Base-by-base conservation (phyloP, 2,329 filamentous ascomycete genomes). In the Diplodia intermedia region DNA sequence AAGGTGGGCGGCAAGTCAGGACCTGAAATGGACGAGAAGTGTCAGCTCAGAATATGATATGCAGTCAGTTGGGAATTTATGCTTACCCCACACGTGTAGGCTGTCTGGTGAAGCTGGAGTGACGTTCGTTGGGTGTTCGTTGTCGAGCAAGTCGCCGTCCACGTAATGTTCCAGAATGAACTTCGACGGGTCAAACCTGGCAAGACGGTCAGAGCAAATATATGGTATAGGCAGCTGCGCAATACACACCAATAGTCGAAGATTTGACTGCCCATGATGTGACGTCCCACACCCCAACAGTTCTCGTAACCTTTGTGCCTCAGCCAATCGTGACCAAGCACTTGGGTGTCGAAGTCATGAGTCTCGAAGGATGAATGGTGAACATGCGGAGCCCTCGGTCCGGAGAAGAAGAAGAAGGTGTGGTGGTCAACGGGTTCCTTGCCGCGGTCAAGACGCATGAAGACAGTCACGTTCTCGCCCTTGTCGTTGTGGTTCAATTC, bases 301-400 rank as follows among this genome's bases (percentile, higher is more conserved):
- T 83, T 86, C 72, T 83, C 84, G 74, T 90, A 90, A 1, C 86
- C 86, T 75, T 88, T 86, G 70, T 86, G 79, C 1, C 82, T 82
- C 70, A 92, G 79, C 87, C 88, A 91, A 73, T 90, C 85, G 77
- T 92, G 90, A 1, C 90, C 90, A 3, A 92, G 80, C 38, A 87
- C 82, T 80, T 92, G 90, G 4, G 87, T 86, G 74, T 92, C 90
- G 72, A 90, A 90, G 75, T 92, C 89, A 72, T 90, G 86, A 4
- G 90, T 89, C 78, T 92, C 90, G 71, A 89, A 92, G 2, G 84
- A 87, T 20, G 85, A 86, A 78, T 92, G 90, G 75, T 92, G 89
- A 2, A 91, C 85, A 74, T 89, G 87, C 29, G 65, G 65, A 0
- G 72, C 61, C 0, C 75, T 76, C 0, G 74, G 72, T 26, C 80